phyloP scores from a whole-genome alignment of 2,329 filamentous ascomycete genomes.

The Dissoconium aciculare region DNA sequence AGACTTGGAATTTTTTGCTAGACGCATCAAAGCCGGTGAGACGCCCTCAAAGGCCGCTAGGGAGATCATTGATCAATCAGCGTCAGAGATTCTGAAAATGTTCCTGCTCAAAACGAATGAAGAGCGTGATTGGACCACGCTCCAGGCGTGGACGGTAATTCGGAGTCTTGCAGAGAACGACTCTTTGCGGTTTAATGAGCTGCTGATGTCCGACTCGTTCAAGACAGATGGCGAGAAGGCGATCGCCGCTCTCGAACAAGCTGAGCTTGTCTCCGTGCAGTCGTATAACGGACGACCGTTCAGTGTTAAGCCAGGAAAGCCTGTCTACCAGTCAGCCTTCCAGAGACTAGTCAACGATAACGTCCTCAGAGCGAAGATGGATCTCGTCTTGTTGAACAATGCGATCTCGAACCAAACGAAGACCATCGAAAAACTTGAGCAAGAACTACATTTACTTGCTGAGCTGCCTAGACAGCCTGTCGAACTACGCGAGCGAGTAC shows the following conservation, averaged over 20 bases:
- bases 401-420: slow-evolving; percentile 56
- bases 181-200: slow-evolving; percentile 66
- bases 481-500: slow-evolving; percentile 50
- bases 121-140: slow-evolving; percentile 55
- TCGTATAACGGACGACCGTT: slow-evolving; percentile 62
- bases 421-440: slow-evolving; percentile 63
- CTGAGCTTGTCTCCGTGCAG: slow-evolving; percentile 69
- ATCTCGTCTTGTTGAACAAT: slow-evolving; percentile 52
- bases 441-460: slow-evolving; percentile 58
- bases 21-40: slow-evolving; percentile 76
- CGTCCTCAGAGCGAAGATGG: slow-evolving; percentile 56
- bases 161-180: slow-evolving; percentile 57
- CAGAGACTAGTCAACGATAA: slow-evolving; percentile 52
- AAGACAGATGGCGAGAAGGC: slow-evolving; percentile 56
- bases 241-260: slow-evolving; percentile 65
- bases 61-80: slow-evolving; percentile 79
- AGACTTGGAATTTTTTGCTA: slow-evolving; percentile 85
- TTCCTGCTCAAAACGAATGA: slow-evolving; percentile 54
- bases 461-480: slow-evolving; percentile 53
- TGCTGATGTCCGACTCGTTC: slow-evolving; percentile 64
- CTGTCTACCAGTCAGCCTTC: slow-evolving; percentile 78
- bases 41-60: slow-evolving; percentile 64
- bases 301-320: slow-evolving; percentile 63
- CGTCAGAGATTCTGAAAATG: slow-evolving; percentile 84
- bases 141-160: slow-evolving; percentile 85